Evolutionary conservation across 768 basidiomycete species (phyloP), one percentile per base, ranked within the genome.

Genomic region (Termitomyces titanicus): DNA sequence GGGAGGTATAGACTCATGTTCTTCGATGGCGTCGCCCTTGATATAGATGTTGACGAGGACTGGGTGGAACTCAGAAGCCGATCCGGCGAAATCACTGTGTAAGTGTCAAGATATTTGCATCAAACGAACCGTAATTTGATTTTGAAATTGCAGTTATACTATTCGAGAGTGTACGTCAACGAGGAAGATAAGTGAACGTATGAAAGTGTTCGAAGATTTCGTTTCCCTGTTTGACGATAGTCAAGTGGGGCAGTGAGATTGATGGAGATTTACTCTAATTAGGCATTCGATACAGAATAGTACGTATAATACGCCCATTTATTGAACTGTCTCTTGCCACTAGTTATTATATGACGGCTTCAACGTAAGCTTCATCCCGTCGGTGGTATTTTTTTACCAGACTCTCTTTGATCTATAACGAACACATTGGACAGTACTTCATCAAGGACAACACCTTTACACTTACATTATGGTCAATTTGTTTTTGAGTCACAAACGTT

Each of bases 1-100:
- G 73, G 74, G 8, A 63, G 70, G 25, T 78, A 76, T 53, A 70
- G 68, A 55, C 68, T 78, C 13, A 75, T 78, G 75, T 78, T 78
- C 54, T 48, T 73, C 18, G 76, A 77, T 61, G 76, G 76, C 1
- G 62, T 64, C 29, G 59, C 67, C 25, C 63, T 77, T 47, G 74
- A 76, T 40, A 66, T 78, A 47, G 74, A 77, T 49, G 72, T 74
- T 3, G 76, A 78, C 47, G 74, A 78, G 56, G 75, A 76, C 40
- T 70, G 70, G 68, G 70, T 70, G 3, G 72, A 75, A 54, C 64
- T 72, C 43, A 68, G 61, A 33, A 63, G 61, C 34, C 62, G 53
- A 45, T 51, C 62, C 3, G 75, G 73, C 1, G 59, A 63, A 29
- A 59, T 53, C 35, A 62, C 63, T 11, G 65, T 69, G 74, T 72